Evolutionary conservation across 805 yeast genomes (phyloP).

Genomic region (Suhomyces sp.): DNA sequence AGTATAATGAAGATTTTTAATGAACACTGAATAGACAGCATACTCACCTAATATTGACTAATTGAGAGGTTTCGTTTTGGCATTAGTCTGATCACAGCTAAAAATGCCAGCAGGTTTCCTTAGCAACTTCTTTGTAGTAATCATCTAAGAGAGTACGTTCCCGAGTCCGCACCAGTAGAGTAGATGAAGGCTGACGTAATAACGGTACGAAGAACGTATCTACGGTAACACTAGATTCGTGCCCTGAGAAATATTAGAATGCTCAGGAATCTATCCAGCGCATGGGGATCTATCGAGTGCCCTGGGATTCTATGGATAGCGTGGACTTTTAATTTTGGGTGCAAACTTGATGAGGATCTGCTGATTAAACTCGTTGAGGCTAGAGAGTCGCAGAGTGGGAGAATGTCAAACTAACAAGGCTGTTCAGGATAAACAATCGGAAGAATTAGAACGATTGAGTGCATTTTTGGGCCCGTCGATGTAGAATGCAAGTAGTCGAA

Average conservation of each 20-base stretch:
- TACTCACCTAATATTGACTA: not conserved
- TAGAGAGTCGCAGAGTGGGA: not conserved
- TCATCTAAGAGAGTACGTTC: not conserved
- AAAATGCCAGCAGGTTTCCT: no score
- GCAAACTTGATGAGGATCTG: not conserved
- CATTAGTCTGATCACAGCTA: no score
- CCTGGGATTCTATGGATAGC: not conserved
- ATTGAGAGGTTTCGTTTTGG: no score
- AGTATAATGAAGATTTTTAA: not conserved
- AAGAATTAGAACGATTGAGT: not conserved
- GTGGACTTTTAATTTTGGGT: not conserved
- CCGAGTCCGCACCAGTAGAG: not conserved
- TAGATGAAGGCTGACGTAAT: not conserved
- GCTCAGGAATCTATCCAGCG: no score
- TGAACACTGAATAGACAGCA: not conserved
- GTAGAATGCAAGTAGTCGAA: not conserved
- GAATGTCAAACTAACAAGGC: not conserved
- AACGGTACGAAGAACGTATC: not conserved
- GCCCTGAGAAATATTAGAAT: not conserved
- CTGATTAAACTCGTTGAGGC: not conserved
- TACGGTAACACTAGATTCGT: not conserved
- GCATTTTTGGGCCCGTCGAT: not conserved
- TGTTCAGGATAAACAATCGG: not conserved
- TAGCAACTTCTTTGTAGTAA: not conserved
- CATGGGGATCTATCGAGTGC: not conserved